Conservation (phyloP, 257 asterid genomes). For the Solanum pennellii region DNA sequence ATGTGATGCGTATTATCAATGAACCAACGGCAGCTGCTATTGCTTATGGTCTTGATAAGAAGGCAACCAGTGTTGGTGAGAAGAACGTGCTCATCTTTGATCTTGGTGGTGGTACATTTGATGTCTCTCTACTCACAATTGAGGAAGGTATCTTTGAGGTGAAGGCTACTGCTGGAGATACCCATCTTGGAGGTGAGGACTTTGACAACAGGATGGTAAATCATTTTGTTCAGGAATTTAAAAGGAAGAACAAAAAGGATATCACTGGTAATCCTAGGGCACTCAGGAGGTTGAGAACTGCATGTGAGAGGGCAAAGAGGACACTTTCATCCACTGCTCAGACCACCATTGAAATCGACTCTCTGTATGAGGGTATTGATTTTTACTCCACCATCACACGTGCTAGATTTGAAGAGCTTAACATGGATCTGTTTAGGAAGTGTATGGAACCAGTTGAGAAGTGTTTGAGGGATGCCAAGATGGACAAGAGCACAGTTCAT, state of each 20-base stretch:
- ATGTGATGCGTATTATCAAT: slow-evolving; percentile 71
- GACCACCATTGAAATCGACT: slow-evolving; percentile 72
- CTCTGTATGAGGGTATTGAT: slow-evolving; percentile 65
- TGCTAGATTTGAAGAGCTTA: slow-evolving; percentile 74
- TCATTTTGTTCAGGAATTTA: slow-evolving; percentile 74
- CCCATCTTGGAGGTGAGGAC: slow-evolving; percentile 77
- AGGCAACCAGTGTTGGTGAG: slow-evolving; percentile 73
- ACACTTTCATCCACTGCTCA: slow-evolving; percentile 81
- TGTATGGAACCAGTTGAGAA: slow-evolving; percentile 86
- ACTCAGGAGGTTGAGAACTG: slow-evolving; percentile 63
- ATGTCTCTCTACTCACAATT: slow-evolving; percentile 42
- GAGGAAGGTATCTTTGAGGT: slow-evolving; percentile 43
- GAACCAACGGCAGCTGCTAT: slow-evolving; percentile 94
- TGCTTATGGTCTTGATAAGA: slow-evolving; percentile 83
- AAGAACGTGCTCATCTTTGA: slow-evolving; percentile 73
- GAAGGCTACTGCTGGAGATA: slow-evolving; percentile 38
- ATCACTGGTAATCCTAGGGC: slow-evolving; percentile 69
- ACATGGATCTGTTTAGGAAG: slow-evolving; percentile 75
- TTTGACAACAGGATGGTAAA: slow-evolving; percentile 83
- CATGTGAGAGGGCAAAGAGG: slow-evolving; percentile 79
- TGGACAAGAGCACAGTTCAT: slow-evolving; percentile 61
- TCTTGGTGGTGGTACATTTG: slow-evolving; percentile 85
- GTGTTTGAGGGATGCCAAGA: slow-evolving; percentile 75
- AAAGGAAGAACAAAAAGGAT: slow-evolving; percentile 71
- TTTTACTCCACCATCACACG: slow-evolving; percentile 73